phyloP scores from a whole-genome alignment of 208 protist genomes.

The Naegleria lovaniensis region DNA sequence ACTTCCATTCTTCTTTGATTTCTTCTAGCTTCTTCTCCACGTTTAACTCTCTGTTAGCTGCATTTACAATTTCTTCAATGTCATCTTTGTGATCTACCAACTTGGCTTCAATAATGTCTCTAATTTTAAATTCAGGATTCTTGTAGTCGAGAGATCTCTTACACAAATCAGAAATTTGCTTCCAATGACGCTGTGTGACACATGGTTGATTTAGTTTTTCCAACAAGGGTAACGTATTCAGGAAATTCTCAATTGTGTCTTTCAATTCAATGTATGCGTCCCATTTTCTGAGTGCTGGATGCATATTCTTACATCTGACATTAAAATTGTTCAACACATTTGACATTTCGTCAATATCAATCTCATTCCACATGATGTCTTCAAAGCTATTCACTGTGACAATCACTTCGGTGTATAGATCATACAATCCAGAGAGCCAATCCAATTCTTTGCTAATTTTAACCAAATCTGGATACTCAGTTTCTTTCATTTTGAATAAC shows the following conservation, averaged over 20 bases:
- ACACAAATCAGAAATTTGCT: slow-evolving; percentile 50
- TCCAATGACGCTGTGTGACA: slow-evolving; percentile 67
- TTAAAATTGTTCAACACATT: slow-evolving; percentile 66
- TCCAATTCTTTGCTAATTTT: slow-evolving; percentile 85
- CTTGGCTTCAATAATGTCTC: slow-evolving; percentile 52
- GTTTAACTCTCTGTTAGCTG: slow-evolving; percentile 61
- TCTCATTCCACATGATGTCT: slow-evolving; percentile 85
- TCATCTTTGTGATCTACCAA: slow-evolving; percentile 43
- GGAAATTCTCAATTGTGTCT: slow-evolving; percentile 64
- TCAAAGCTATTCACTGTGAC: slow-evolving; percentile 84
- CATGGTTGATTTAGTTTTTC: slow-evolving; percentile 45
- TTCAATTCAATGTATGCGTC: slow-evolving; percentile 71
- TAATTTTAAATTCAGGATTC: slow-evolving; percentile 50
- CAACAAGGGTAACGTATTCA: slow-evolving; percentile 59
- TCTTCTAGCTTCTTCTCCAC: slow-evolving; percentile 61
- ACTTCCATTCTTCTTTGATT: slow-evolving; percentile 49
- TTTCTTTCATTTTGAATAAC: slow-evolving; percentile 84
- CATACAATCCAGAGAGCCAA: slow-evolving; percentile 86
- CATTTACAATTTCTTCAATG: slow-evolving; percentile 67
- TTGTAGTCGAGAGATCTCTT: slow-evolving; percentile 43
- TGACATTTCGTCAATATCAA: slow-evolving; percentile 81
- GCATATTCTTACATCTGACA: slow-evolving; percentile 67
- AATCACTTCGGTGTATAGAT: slow-evolving; percentile 85
- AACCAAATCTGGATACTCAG: slow-evolving; percentile 85
- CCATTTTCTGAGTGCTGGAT: slow-evolving; percentile 85